These are phyloP conservation scores for Termitomyces sp. DNA, from an alignment of 768 basidiomycete genomes.

Conservation along the genomic window DNA sequence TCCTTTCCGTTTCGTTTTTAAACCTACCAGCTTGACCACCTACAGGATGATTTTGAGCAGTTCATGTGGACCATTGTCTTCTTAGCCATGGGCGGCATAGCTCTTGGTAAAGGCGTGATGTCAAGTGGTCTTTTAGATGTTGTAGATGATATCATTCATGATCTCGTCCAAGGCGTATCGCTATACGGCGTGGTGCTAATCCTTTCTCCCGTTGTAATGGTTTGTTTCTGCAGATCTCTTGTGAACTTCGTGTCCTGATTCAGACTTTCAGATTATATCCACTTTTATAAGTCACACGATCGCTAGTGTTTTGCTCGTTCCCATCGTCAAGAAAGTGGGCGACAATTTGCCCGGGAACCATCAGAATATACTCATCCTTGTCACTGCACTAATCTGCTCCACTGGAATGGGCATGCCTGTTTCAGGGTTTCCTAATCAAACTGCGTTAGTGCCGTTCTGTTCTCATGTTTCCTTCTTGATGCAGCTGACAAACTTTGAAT, in stretches of 20 bases:
- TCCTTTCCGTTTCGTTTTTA: neutral
- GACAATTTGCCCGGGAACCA: constrained; percentile 65
- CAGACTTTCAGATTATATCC: constrained; percentile 57
- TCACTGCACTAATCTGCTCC: constrained; percentile 89
- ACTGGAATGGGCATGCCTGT: constrained; percentile 98
- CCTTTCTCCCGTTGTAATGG: constrained; percentile 64
- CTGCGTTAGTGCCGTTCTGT: constrained; percentile 58
- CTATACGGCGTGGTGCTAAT: constrained; percentile 70
- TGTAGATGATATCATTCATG: constrained; percentile 59
- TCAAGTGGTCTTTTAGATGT: constrained; percentile 83
- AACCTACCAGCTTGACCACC: neutral
- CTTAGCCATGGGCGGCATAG: constrained; percentile 97
- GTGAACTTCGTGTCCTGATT: neutral
- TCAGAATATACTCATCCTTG: constrained; percentile 83
- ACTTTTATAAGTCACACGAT: constrained; percentile 98
- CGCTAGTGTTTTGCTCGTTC: constrained; percentile 93
- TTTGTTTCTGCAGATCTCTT: constrained; percentile 27
- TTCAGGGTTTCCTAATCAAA: constrained; percentile 98
- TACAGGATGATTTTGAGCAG: constrained; percentile 90
- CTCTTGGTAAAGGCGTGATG: constrained; percentile 88
- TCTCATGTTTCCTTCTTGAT: neutral
- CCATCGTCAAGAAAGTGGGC: constrained; percentile 90
- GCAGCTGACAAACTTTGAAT: constrained; percentile 12
- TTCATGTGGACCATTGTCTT: constrained; percentile 95
- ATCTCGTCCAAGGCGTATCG: constrained; percentile 52